Percentiles rank a stretch among this genome's conserved stretches.
Evolutionary conservation across 768 basidiomycete genomes (phyloP).

Genomic region (Leccinellum rugosiceps): DNA sequence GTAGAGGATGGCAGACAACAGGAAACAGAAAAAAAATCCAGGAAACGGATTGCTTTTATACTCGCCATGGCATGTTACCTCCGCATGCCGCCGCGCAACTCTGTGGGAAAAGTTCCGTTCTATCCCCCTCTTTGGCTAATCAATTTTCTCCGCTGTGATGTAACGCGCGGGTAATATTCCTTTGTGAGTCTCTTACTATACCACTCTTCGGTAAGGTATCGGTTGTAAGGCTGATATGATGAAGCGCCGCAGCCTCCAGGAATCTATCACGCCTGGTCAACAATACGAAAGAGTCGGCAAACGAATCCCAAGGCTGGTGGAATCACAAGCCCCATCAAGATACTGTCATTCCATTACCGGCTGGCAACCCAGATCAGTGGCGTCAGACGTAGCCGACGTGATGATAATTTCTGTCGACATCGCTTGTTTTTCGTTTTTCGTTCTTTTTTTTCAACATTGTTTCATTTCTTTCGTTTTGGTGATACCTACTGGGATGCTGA

Average conservation of each 20-base stretch:
- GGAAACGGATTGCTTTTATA: background rate
- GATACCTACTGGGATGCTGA: conserved; percentile 6
- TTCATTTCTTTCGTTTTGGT: background rate
- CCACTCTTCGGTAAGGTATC: background rate
- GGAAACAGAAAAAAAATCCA: background rate
- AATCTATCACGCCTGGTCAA: background rate
- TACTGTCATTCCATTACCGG: background rate
- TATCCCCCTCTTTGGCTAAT: background rate
- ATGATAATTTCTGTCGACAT: background rate
- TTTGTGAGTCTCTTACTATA: background rate
- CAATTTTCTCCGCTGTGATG: background rate
- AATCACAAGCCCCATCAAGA: background rate
- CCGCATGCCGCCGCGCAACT: background rate
- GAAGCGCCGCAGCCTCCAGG: background rate
- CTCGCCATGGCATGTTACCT: conserved; percentile 1
- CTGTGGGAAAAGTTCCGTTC: conserved; percentile 6
- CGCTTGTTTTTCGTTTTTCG: background rate
- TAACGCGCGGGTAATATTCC: background rate
- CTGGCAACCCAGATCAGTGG: background rate
- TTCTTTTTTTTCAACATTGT: background rate
- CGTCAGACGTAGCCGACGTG: background rate
- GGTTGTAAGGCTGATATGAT: background rate
- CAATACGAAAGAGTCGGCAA: background rate
- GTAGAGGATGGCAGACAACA: background rate
- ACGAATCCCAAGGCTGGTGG: too few species aligned